These are phyloP conservation scores for Aspergillus sp. DNA, from an alignment of 2,329 filamentous ascomycete genomes.

Conservation along the genomic window DNA sequence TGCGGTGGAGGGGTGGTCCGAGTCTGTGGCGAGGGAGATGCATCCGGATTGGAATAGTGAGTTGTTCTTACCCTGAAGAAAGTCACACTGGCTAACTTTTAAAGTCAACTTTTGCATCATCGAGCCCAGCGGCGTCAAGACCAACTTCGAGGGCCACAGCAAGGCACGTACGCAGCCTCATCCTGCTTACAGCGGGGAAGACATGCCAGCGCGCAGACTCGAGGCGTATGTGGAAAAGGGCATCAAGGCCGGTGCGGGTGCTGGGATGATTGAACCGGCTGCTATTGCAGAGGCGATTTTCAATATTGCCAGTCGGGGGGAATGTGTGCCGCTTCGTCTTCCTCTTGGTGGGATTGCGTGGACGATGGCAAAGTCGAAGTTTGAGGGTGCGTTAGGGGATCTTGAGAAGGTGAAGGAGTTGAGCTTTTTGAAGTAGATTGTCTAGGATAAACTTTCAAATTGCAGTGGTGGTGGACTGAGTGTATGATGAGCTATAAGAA, in stretches of 20 bases:
- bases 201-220: constrained; percentile 14
- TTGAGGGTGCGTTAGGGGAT: neutral
- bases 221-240: constrained; percentile 13
- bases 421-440: neutral
- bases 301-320: constrained; percentile 25
- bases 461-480: no score
- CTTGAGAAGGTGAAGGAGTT: neutral
- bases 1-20: constrained; percentile 17
- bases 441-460: neutral
- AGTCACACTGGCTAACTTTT: neutral
- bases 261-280: constrained; percentile 9
- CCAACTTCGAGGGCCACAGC: constrained; percentile 37
- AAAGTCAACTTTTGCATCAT: constrained; percentile 36
- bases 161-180: constrained; percentile 9
- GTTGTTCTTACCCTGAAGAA: neutral
- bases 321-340: constrained; percentile 37
- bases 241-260: constrained; percentile 5
- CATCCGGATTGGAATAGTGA: constrained; percentile 15
- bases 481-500: no score
- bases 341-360: constrained; percentile 30
- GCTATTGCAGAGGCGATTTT: constrained; percentile 35
- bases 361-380: neutral
- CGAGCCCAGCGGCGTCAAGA: constrained; percentile 38
- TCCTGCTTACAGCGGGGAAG: constrained; percentile 1
- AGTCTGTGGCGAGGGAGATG: constrained; percentile 16